Base-by-base conservation (phyloP, 2,329 filamentous ascomycete species). In the Knufia fluminis region DNA sequence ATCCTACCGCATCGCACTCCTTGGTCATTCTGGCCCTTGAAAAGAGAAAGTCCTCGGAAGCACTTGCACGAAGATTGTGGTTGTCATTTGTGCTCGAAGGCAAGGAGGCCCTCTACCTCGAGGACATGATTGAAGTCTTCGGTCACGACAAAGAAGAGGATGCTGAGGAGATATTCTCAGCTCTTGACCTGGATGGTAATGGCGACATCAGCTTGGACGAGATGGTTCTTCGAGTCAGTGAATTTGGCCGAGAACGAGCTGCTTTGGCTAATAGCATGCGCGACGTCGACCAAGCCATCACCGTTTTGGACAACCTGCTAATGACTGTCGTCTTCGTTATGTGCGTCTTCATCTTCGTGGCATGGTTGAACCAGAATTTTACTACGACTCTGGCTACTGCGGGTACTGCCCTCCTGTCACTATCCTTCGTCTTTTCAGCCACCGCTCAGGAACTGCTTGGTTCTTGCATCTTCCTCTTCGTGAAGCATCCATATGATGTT, bases 401-500 rank as follows among this genome's bases (percentile, higher is more conserved):
- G 44, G 91, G 91, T 55, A 96, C 92, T 1, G 85, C 92, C 0
- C 76, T 98, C 36, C 80, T 98, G 8, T 97, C 91, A 4, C 73
- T 97, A n/a, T 96, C 91, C 3, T 98, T 98, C 70, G 85, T 96
- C 59, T 97, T 98, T 66, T 83, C 90, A 20, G 84, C 85, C 49
- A 96, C 90, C 1, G 83, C 85, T 2, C 90, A 96, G 68, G 92
- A 98, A 67, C 85, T 98, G 55, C 79, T 98, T n/a, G 91, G 91
- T 61, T 96, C 90, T 32, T 97, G 91, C 72, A 95, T 98, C 62
- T 98, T 98, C 73, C 73, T 98, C 1, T 98, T 98, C 61, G 88
- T 97, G 72, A 98, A 98, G 73, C 92, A 98, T 65, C 91, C 92
- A 0, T 97, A 86, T 65, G 92, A 98, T 64, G 89, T 97, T 19